phyloP scores from a whole-genome alignment of 1,139 yeast species.

The Pneumocystis carinii region DNA sequence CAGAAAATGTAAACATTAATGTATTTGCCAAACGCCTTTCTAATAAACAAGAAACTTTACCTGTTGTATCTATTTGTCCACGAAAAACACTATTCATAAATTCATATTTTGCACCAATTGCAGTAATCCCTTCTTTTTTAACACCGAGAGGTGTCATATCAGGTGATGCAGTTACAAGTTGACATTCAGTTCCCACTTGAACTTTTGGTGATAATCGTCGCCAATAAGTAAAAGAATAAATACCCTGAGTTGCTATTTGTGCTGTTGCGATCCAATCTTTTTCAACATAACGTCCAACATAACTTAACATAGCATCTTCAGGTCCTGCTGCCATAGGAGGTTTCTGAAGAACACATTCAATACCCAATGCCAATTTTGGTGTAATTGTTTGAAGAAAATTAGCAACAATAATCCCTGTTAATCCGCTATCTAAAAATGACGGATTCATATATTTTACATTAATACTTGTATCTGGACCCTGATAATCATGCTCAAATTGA shows the following conservation, averaged over 20 bases:
- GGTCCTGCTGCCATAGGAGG: slow-evolving; percentile 54
- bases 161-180: slow-evolving; percentile 55
- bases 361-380: slow-evolving; percentile 70
- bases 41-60: slow-evolving; percentile 79
- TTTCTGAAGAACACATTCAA: slow-evolving; percentile 81
- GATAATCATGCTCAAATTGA: slow-evolving; percentile 92
- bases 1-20: background rate
- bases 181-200: slow-evolving; percentile 94
- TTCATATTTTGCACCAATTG: slow-evolving; percentile 94
- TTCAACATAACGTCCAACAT: slow-evolving; percentile 78
- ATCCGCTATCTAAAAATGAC: slow-evolving; percentile 50
- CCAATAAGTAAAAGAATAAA: slow-evolving; percentile 81
- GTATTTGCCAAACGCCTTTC: slow-evolving; percentile 46
- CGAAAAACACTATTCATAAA: slow-evolving; percentile 93
- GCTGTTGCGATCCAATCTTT: slow-evolving; percentile 89
- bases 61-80: slow-evolving; percentile 83
- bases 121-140: slow-evolving; percentile 87
- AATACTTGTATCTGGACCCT: slow-evolving; percentile 73
- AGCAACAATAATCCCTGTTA: slow-evolving; percentile 84
- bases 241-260: slow-evolving; percentile 86
- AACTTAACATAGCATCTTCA: slow-evolving; percentile 83
- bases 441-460: slow-evolving; percentile 90
- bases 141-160: slow-evolving; percentile 70
- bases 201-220: slow-evolving; percentile 81
- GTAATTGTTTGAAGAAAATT: slow-evolving; percentile 82